Evolutionary conservation across 2,329 filamentous ascomycete genomes (phyloP), one percentile per base, ranked within the genome.

Genomic region (Pestalotiopsis fici): DNA sequence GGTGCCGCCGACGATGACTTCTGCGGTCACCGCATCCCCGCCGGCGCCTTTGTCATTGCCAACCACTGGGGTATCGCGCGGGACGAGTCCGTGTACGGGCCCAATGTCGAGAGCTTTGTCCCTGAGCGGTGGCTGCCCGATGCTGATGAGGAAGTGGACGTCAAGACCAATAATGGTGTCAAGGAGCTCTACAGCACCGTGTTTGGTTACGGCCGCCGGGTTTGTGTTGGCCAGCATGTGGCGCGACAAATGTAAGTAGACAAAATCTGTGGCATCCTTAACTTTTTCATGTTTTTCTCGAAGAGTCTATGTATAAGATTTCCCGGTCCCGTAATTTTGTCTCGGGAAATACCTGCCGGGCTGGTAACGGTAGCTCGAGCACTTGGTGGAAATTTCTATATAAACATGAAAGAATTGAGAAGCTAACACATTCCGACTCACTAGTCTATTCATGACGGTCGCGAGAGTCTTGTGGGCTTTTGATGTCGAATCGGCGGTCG

Each of bases 191-290:
- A 78, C 0, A 71, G 75, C 2, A 70, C 74, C 0, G 80, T 81
- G 6, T 86, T 87, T 65, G 85, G 85, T 0, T 87, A 82, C 65
- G 85, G 86, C 0, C 76, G 84, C 2, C 74, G 85, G 1, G 76
- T 83, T 1, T 82, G 80, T 27, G 78, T 75, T 2, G 78, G 78
- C 0, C 81, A 83, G 12, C 80, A 85, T 68, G 79, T 88, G 18
- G 84, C 85, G 1, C 81, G 85, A 47, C 81, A 83, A 25, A 80
- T 78, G 15, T 73, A n/a, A n/a, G n/a, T n/a, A n/a, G n/a, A n/a
- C n/a, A n/a, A n/a, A n/a, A n/a, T n/a, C n/a, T n/a, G n/a, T n/a
- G n/a, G n/a, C n/a, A n/a, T n/a, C n/a, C n/a, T n/a, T n/a, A n/a
- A n/a, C n/a, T n/a, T n/a, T n/a, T n/a, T n/a, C n/a, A n/a, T n/a